A percentile compares a stretch with the other conserved stretches of the same genome.
These are phyloP conservation scores for Hymenoscyphus infarciens DNA, from an alignment of 2,329 filamentous ascomycete genomes.

Conservation along the genomic window DNA sequence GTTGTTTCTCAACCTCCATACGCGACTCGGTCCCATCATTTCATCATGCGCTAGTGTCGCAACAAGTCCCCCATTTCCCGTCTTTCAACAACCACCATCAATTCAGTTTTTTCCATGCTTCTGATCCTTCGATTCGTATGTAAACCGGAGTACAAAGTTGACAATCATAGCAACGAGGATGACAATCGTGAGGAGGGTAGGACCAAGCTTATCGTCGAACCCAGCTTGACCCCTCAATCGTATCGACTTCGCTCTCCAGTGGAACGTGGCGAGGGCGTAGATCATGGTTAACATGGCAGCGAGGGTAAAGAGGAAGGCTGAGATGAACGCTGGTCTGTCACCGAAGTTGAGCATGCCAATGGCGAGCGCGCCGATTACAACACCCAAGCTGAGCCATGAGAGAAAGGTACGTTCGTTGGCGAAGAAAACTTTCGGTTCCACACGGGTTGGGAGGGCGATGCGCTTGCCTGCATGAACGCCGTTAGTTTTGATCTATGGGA, in stretches of 20 bases:
- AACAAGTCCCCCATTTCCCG: neutral
- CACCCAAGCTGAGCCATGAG: constrained; percentile 99
- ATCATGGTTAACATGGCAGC: constrained; percentile 95
- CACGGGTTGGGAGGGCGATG: constrained; percentile 93
- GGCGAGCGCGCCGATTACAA: constrained; percentile 93
- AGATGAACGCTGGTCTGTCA: constrained; percentile 90
- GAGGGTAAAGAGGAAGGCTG: constrained; percentile 86
- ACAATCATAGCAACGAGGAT: constrained; percentile 86
- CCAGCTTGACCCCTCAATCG: constrained; percentile 86
- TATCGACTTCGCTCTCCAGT: constrained; percentile 95
- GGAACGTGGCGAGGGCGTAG: constrained; percentile 91
- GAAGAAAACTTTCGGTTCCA: constrained; percentile 99
- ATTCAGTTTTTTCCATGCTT: constrained; percentile 16
- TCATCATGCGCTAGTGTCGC: neutral
- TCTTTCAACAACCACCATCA: neutral
- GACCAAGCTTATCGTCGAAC: constrained; percentile 94
- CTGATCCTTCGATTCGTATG: constrained; percentile 36
- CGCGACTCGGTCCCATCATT: neutral
- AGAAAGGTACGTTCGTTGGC: constrained; percentile 99
- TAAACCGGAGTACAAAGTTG: constrained; percentile 85
- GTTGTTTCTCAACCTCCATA: constrained; percentile 12
- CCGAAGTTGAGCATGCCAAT: constrained; percentile 98
- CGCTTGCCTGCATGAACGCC: constrained; percentile 70
- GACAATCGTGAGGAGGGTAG: constrained; percentile 83
- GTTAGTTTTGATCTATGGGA: neutral